Base-by-base conservation (phyloP, 2,329 filamentous ascomycete species). In the Thelonectria discophora region DNA sequence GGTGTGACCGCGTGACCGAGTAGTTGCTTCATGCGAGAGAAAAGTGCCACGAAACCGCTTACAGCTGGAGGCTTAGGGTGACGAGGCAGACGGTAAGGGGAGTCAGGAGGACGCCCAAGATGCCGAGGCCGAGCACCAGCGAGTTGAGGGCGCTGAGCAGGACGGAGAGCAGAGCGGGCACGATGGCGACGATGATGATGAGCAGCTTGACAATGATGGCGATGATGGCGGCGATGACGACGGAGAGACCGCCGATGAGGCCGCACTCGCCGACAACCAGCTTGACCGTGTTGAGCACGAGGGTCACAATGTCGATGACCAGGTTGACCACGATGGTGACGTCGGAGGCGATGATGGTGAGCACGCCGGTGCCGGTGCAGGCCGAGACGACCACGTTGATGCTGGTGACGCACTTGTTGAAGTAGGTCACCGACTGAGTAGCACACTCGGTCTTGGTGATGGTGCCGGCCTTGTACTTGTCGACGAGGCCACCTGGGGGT, bases 381-480 rank as follows among this genome's bases (percentile, higher is more conserved):
- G 65, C 54, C 42, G 45, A 40, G 56, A 70, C 64, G 54, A 71
- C 58, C 54, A 57, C 42, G 21, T 67, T 32, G 52, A 69, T 43
- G 46, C 27, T 27, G 45, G 11, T 30, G 21, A 47, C 20, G n/a
- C 45, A 27, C 3, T 60, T 48, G 43, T 60, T 21, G 49, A 70
- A 53, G 57, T 68, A 58, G 27, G 54, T 34, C 12, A 30, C 11
- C 53, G 59, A 56, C 46, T 65, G 20, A 45, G 34, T 30, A 48
- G 39, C 18, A 57, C 45, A 64, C 18, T 68, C 52, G 10, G 65
- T 51, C 62, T 68, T 59, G 58, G 59, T 40, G 43, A 66, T 53
- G n/a, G 27, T 42, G n/a, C 45, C 45, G 7, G 20, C 20, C 20
- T 47, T 47, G 45, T 3, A 3, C 45, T 47, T 27, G 20, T 30